Base-by-base conservation (phyloP, 768 basidiomycete genomes). In the Postia placenta region DNA sequence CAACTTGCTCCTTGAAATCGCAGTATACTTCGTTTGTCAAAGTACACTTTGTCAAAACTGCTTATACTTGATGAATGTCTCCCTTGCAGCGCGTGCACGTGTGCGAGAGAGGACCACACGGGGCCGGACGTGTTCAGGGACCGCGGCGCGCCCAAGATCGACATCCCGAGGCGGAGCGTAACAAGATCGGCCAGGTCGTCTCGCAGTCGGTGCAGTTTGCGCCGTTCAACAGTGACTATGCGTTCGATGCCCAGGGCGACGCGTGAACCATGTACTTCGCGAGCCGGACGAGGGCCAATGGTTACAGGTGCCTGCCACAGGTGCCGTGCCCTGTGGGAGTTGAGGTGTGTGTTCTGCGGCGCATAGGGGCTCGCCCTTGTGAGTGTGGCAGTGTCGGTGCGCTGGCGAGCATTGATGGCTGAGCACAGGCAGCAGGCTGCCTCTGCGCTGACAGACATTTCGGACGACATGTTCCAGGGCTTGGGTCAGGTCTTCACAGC, bases 161-260 rank as follows among this genome's bases (percentile, higher is more conserved):
- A 92, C 63, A 73, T 91, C 50, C 73, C 51, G 88, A 92, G 65
- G 85, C 83, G 0, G 82, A 87, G 61, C 74, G 73, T 59, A 78
- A 83, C 69, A 84, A 85, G 60, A 61, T 38, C 47, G 54, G 76
- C 19, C 77, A 76, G 49, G 74, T 78, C 44, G 81, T 81, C 7
- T 88, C 85, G n/a, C 87, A 89, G 66, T 80, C 78, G 1, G 79
- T 76, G 20, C 88, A 89, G 62, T 81, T 86, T 53, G 87, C 85
- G 36, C 78, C 78, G 7, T 80, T 75, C 63, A 69, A 72, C 54
- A 68, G 67, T 51, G 68, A 71, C 52, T 78, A 78, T 48, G 42
- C 62, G 14, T 75, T 64, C 52, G 72, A 73, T 54, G 64, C 56
- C 7, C 71, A 67, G 24, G 37, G 42, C 24, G 55, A 67, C 11